Evolutionary conservation across 345 rosid species (phyloP), one percentile per base, ranked within the genome.

Genomic region (Gossypium anomalum): DNA sequence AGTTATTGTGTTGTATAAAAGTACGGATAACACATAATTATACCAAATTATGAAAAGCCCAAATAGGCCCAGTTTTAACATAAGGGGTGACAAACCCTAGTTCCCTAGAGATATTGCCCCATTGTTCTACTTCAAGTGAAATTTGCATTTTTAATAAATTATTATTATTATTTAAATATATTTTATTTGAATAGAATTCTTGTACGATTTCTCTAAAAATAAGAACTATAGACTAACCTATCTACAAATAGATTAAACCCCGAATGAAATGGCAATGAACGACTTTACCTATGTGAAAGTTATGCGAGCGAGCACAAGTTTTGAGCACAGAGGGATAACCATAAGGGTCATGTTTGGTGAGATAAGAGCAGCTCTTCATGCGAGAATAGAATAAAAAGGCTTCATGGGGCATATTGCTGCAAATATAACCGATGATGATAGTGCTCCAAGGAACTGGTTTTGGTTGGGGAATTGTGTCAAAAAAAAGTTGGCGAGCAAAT

Each of bases 241-340:
- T 29, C 34, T 29, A 29, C 34, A 29, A 29, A 78, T 87, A 81
- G 43, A 84, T 76, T 59, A 90, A 80, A 75, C 88, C 82, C 23
- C 93, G 92, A 62, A 94, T 74, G 51, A 92, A 84, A 83, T 94
- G 98, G 64, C 91, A 85, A 83, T 92, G 97, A 53, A 89, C 79
- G 9, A 92, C 91, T 82, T 81, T 88, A 72, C 98, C 98, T 4
- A 79, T 52, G 75, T 20, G 81, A 65, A 90, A 71, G 71, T 87
- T 78, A 23, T 75, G 83, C 10, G 87, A 80, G 68, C 84, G 85
- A 44, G 93, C 88, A 60, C 98, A 94, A 7, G 97, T 94, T 74
- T 94, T 92, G 82, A 94, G 89, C 0, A 88, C 82, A 17, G 94
- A 89, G 71, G 98, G 92, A 88, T 88, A 94, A 73, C 97, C 89